A percentile compares a stretch with the other conserved stretches of the same genome.
Evolutionary conservation across 1,284 basidiomycete genomes (phyloP).

Genomic region (Rhodotorula glutinis): DNA sequence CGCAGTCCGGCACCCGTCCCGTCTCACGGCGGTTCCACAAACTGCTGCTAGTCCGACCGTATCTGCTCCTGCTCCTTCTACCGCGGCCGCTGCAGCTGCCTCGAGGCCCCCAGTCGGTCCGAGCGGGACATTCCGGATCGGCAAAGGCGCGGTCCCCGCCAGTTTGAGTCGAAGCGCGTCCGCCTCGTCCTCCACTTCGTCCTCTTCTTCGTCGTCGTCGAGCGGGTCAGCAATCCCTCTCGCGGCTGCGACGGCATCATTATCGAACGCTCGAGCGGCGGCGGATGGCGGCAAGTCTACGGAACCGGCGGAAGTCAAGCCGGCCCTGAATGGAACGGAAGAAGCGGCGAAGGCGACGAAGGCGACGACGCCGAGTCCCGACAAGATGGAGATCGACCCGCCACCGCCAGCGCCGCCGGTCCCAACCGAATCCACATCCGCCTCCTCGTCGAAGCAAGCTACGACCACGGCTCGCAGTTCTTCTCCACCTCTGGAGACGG

Average conservation of each 20-base stretch:
- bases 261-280: too few species aligned
- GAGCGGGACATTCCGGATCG: conserved; percentile 28
- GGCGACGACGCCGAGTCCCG: too few species aligned
- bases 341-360: background rate
- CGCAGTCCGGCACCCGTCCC: conserved; percentile 9
- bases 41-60: too few species aligned
- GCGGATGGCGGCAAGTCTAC: too few species aligned
- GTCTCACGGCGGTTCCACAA: conserved; percentile 21
- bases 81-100: background rate
- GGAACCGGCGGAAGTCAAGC: background rate
- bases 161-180: conserved; percentile 6
- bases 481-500: too few species aligned
- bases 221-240: background rate
- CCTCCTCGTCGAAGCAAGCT: too few species aligned
- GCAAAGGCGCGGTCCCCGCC: conserved; percentile 21
- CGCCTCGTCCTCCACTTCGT: background rate
- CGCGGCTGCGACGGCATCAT: too few species aligned
- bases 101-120: background rate
- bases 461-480: too few species aligned
- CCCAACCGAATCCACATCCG: too few species aligned
- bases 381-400: too few species aligned
- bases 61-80: background rate
- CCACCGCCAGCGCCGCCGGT: too few species aligned
- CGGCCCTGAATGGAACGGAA: background rate
- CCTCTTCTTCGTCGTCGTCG: conserved; percentile 7